phyloP scores from a whole-genome alignment of 140 eudicot genomes.

The Ambrosia hybrid region DNA sequence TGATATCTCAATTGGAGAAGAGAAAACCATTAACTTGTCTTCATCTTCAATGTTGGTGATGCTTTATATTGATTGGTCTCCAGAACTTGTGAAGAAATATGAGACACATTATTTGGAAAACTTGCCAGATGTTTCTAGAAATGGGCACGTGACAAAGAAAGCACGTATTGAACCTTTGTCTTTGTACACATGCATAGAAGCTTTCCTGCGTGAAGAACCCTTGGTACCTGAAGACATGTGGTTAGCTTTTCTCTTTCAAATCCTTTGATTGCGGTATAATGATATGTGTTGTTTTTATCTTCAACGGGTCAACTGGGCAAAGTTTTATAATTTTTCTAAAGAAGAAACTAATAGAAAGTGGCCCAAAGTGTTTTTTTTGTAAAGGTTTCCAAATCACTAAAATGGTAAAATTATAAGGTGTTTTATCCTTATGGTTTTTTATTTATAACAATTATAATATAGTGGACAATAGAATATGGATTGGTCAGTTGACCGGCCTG shows the following conservation, averaged over 20 bases:
- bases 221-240: conserved; percentile 98
- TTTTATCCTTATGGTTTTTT: neutral
- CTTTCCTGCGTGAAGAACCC: conserved; percentile 91
- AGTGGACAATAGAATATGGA: neutral
- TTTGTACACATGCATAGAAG: conserved; percentile 77
- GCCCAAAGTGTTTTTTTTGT: neutral
- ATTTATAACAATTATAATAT: neutral
- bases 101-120: conserved; percentile 62
- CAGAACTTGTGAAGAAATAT: conserved; percentile 65
- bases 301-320: neutral
- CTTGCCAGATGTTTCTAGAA: conserved; percentile 74
- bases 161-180: conserved; percentile 81
- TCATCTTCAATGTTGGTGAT: conserved; percentile 68
- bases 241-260: conserved; percentile 45
- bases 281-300: neutral
- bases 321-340: neutral
- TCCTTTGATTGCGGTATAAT: neutral
- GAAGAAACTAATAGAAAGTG: neutral
- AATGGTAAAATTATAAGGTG: neutral
- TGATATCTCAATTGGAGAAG: conserved; percentile 76
- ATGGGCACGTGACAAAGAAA: conserved; percentile 57
- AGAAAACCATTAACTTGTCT: conserved; percentile 57
- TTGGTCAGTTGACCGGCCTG: neutral
- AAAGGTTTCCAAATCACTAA: neutral
- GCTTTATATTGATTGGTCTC: conserved; percentile 82